Evolutionary conservation across 805 yeast species (phyloP), one percentile per base, ranked within the genome.

Genomic region (Myxozyma geophila): DNA sequence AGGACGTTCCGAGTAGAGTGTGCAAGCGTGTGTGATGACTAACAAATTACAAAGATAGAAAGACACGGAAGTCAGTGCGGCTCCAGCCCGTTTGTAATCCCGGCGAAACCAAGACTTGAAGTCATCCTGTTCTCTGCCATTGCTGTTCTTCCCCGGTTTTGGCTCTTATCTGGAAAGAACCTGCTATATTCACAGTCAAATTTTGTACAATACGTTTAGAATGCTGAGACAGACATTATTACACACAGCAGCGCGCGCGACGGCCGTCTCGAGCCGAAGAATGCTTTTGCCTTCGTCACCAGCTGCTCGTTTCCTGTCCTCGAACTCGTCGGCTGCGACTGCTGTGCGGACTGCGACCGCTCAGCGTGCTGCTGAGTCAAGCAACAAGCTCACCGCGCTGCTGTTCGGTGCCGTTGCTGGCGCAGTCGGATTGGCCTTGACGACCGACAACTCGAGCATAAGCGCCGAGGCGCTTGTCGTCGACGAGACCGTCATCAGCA

Each of bases 141-240:
- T 28, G 28, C 28, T 28, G 28, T 43, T 43, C 21, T 19, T 43
- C 47, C 21, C 10, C 47, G 17, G 19, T 19, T 39, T 39, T 12
- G n/a, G n/a, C 43, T 39, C 28, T 28, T 28, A 28, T 28, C 28
- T 39, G n/a, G n/a, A 39, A 39, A 39, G 43, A 12, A 2, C 43
- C 43, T 13, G 43, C 2, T 39, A 39, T 12, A 39, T 3, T 3
- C 43, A 39, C n/a, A 2, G 6, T 39, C 43, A 2, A 12, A 39
- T 39, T 2, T 3, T n/a, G 2, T 7, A 39, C 21, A n/a, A 13
- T 10, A 21, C n/a, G 19, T n/a, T 7, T 7, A 7, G 3, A 35
- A 49, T 49, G 53, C 53, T 49, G 40, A 37, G 53, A 49, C 53
- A 49, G 40, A 28, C 53, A 13, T 9, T 49, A n/a, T 33, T 49